phyloP scores from a whole-genome alignment of 495 filamentous ascomycete genomes.

The Penicillium ochrochloron region DNA sequence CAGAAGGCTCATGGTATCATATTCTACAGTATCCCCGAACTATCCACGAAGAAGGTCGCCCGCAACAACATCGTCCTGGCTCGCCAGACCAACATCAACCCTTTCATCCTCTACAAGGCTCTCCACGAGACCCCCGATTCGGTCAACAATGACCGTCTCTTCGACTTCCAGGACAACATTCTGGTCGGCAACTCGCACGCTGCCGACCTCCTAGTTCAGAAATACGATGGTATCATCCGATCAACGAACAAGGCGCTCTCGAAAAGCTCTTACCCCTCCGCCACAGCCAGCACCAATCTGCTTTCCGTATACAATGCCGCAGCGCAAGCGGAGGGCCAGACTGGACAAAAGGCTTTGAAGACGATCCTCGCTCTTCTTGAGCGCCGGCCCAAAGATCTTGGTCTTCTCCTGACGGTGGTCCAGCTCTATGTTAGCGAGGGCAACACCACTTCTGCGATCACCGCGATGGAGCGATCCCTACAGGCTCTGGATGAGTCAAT shows the following conservation, averaged over 20 bases:
- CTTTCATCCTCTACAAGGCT: conserved; percentile 73
- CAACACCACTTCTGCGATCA: conserved; percentile 77
- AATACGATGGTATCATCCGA: conserved; percentile 71
- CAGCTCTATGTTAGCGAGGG: conserved; percentile 79
- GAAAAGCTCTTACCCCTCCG: conserved; percentile 56
- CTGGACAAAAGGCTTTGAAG: conserved; percentile 72
- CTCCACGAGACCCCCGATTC: conserved; percentile 61
- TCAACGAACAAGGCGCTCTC: conserved; percentile 65
- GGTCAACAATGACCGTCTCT: conserved; percentile 70
- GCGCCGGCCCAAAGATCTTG: conserved; percentile 78
- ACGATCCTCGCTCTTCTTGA: conserved; percentile 74
- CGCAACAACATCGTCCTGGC: conserved; percentile 76
- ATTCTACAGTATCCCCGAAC: conserved; percentile 69
- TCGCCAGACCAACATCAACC: conserved; percentile 65
- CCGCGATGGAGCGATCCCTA: conserved; percentile 74
- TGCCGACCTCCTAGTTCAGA: conserved; percentile 76
- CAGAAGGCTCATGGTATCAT: conserved; percentile 24
- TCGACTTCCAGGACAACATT: conserved; percentile 73
- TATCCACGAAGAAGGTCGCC: conserved; percentile 75
- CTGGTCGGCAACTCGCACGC: conserved; percentile 71
- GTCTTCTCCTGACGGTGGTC: conserved; percentile 78
- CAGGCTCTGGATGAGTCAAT: conserved; percentile 70
- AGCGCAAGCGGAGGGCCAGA: conserved; percentile 66
- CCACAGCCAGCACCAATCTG: conserved; percentile 61
- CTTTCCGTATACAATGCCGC: conserved; percentile 82